Evolutionary conservation across 768 basidiomycete species (phyloP).

Genomic region (Cystofilobasidium macerans): DNA sequence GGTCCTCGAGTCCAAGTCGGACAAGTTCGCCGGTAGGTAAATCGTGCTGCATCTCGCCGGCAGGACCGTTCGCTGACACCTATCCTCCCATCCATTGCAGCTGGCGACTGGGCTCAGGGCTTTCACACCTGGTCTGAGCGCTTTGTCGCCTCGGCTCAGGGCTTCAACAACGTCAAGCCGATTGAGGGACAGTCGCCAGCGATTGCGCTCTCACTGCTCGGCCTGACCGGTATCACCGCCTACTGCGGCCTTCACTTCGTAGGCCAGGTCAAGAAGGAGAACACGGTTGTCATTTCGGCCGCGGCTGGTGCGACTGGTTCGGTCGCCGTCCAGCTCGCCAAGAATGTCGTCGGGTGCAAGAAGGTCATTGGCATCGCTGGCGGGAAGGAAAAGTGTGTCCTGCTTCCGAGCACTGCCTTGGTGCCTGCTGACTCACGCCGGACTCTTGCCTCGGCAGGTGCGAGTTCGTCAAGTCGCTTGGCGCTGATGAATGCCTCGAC

Average conservation of each 20-base stretch:
- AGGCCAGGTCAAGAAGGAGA: constrained; percentile 28
- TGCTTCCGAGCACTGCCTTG: too few species aligned
- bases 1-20: constrained; percentile 30
- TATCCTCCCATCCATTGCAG: too few species aligned
- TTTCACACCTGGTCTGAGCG: constrained; percentile 30
- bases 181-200: constrained; percentile 26
- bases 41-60: constrained; percentile 20
- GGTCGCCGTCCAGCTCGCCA: constrained; percentile 44
- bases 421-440: too few species aligned
- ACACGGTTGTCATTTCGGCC: constrained; percentile 33
- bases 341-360: constrained; percentile 83
- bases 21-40: constrained; percentile 26
- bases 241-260: constrained; percentile 30
- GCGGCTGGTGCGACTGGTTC: constrained; percentile 31
- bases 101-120: constrained; percentile 4
- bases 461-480: constrained; percentile 33
- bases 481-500: constrained; percentile 37
- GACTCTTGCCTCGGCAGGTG: too few species aligned
- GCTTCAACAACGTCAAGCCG: neutral
- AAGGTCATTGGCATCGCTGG: constrained; percentile 36
- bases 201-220: constrained; percentile 27
- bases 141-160: constrained; percentile 27
- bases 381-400: constrained; percentile 14
- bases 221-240: constrained; percentile 33
- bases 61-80: too few species aligned